A percentile compares a stretch with the other conserved stretches of the same genome.
Conservation (phyloP, 177 flowering plant species). For the Tripterygium wilfordii region DNA sequence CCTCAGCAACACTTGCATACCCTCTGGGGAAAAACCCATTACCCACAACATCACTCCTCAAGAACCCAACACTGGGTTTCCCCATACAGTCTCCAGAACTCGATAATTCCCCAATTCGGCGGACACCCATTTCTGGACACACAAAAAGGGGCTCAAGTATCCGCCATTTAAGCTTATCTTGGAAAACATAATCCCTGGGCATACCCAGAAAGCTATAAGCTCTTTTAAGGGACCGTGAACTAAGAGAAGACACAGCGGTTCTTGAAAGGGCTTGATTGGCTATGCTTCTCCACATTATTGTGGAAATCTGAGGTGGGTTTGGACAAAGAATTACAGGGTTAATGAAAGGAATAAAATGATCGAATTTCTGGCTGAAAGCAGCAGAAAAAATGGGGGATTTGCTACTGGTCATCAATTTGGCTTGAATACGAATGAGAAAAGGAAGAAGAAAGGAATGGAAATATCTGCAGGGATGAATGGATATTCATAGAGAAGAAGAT, state of each 20-base stretch:
- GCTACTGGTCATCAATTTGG: conserved; percentile 34
- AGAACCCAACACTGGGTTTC: conserved; percentile 12
- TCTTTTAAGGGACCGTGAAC: conserved; percentile 10
- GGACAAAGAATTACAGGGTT: conserved; percentile 4
- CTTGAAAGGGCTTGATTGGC: conserved; percentile 34
- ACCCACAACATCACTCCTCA: conserved; percentile 12
- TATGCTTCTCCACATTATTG: conserved; percentile 51
- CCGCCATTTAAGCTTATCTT: too few relatives aligned
- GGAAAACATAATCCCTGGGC: neutral
- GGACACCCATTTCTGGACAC: conserved; percentile 10
- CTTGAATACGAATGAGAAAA: neutral
- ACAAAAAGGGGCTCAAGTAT: conserved; percentile 2
- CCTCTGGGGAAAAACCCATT: conserved; percentile 29
- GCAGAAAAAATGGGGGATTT: conserved; percentile 16
- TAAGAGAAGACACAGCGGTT: conserved; percentile 4
- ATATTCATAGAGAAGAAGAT: conserved; percentile 10
- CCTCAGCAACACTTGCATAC: conserved; percentile 70
- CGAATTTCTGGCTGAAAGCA: conserved; percentile 8
- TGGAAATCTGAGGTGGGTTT: conserved; percentile 17
- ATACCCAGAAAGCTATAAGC: conserved; percentile 19
- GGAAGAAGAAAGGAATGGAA: neutral
- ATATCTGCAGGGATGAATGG: neutral
- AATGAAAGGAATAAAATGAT: conserved; percentile 11
- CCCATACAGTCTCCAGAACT: conserved; percentile 17
- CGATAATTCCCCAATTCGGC: conserved; percentile 9